Evolutionary conservation across 352 stramenopile genomes (phyloP).

Genomic region (Thraustochytrium sp.): DNA sequence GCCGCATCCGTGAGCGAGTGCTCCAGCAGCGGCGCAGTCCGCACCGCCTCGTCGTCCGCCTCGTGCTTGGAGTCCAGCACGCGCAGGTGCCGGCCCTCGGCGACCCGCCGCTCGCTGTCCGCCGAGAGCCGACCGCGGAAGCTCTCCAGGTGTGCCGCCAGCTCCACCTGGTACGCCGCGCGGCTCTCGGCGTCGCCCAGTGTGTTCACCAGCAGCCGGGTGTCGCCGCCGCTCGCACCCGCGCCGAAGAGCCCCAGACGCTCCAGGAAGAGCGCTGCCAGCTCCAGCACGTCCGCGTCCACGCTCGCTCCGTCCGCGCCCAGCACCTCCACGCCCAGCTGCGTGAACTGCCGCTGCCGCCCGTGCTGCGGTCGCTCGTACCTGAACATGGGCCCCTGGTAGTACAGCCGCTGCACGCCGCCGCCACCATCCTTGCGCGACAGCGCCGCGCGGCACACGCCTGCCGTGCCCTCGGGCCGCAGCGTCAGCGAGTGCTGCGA

Average conservation of each 20-base stretch:
- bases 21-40: not conserved
- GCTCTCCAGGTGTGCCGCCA: not conserved
- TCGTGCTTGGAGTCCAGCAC: slow-evolving; percentile 40
- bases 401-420: not conserved
- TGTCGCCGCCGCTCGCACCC: not conserved
- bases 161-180: not conserved
- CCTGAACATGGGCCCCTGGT: slow-evolving; percentile 38
- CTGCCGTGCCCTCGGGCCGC: slow-evolving; percentile 32
- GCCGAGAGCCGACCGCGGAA: not conserved
- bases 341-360: slow-evolving; percentile 34
- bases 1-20: not conserved
- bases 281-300: slow-evolving; percentile 21
- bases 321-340: slow-evolving; percentile 33
- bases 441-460: slow-evolving; percentile 1
- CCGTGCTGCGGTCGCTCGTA: slow-evolving; percentile 43
- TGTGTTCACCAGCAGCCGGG: slow-evolving; percentile 22
- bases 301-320: not conserved
- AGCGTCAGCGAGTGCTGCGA: not conserved
- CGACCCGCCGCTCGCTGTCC: not conserved
- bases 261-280: slow-evolving; percentile 16
- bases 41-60: not conserved
- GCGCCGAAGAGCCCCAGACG: not conserved
- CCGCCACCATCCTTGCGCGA: not conserved
- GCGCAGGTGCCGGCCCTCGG: not conserved
- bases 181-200: slow-evolving; percentile 36